These are phyloP conservation scores for Cyclocybe cylindracea DNA, from an alignment of 768 basidiomycete genomes.

Conservation along the genomic window DNA sequence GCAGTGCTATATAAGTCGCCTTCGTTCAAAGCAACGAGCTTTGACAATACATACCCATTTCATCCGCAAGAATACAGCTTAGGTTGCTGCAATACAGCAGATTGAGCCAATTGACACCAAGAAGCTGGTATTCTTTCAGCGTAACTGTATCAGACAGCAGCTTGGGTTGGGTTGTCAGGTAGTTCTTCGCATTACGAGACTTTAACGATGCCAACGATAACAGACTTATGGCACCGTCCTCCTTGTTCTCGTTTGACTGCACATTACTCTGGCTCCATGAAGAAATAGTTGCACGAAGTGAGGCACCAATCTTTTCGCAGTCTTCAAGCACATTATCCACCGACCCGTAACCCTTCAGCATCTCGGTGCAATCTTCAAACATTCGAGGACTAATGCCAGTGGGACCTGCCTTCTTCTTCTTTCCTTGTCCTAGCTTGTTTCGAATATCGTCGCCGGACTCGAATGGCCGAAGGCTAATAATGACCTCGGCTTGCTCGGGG, in stretches of 20 bases:
- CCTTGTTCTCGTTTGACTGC: constrained; percentile 33
- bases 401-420: constrained; percentile 84
- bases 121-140: constrained; percentile 95
- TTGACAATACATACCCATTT: constrained; percentile 78
- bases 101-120: constrained; percentile 98
- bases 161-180: constrained; percentile 74
- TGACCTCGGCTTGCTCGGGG: constrained; percentile 74
- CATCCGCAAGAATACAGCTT: constrained; percentile 97
- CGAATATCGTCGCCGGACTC: constrained; percentile 73
- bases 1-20: constrained; percentile 1
- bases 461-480: constrained; percentile 82
- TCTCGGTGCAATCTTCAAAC: constrained; percentile 86
- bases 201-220: constrained; percentile 43
- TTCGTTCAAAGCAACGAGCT: neutral
- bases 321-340: constrained; percentile 88
- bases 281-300: constrained; percentile 71
- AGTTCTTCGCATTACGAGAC: constrained; percentile 53
- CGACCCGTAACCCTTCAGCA: constrained; percentile 82
- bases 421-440: constrained; percentile 77
- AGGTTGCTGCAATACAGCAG: constrained; percentile 77
- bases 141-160: constrained; percentile 64
- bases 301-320: constrained; percentile 84
- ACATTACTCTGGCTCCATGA: constrained; percentile 66
- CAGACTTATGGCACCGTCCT: constrained; percentile 67
- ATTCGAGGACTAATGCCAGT: constrained; percentile 85